Evolutionary conservation across 331 rosid genomes (phyloP), one percentile per base, ranked within the genome.

Genomic region (Stylosanthes scabra): DNA sequence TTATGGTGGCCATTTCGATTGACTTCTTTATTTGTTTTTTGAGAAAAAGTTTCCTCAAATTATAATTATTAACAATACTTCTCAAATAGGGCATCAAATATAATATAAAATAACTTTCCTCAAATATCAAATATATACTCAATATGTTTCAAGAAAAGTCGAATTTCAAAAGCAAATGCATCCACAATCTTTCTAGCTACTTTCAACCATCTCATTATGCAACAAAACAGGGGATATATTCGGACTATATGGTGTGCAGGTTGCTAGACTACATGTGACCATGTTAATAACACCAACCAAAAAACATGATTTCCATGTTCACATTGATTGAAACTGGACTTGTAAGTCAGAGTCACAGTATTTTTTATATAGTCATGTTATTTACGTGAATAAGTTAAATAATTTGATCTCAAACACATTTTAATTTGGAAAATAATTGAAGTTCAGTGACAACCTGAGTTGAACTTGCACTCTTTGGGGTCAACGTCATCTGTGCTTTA

Each of bases 401-500:
- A 39, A 63, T 54, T 31, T 1, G 31, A 68, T 37, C 50, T 27
- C 29, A 50, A 65, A 65, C 45, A 58, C 51, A 41, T 28, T 79
- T 4, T 61, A 51, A 66, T 51, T 71, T 42, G 71, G 71, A 63
- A 63, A 63, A 67, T 20, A 63, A 27, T 25, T 41, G 42, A 8
- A 56, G 70, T 47, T 71, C 25, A 57, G 65, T 72, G 64, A 72
- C 46, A 50, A 83, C 85, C 87, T 83, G 78, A 58, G 80, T 57
- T 78, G 85, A 80, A 72, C 61, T 71, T 31, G 74, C 63, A 41
- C 74, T 55, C 9, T 77, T 84, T 1, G 92, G 96, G 67, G 92
- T 90, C 15, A 16, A 8, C 5, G 86, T 78, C 41, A 69, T 61
- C 60, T 72, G 83, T 6, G 59, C 64, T 78, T 80, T 91, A 29